phyloP scores from a whole-genome alignment of 805 yeast species.

The Debaryomyces hansenii region DNA sequence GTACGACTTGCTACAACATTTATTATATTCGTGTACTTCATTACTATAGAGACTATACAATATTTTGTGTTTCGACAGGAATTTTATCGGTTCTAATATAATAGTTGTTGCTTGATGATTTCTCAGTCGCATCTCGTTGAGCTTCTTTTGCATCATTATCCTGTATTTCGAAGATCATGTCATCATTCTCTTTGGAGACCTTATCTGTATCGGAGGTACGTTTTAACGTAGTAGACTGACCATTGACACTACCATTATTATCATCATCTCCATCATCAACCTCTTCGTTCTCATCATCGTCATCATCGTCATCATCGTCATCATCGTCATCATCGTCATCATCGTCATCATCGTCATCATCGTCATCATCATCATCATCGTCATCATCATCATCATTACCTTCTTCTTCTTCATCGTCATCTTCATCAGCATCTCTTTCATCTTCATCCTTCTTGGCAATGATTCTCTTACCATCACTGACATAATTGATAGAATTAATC shows the following conservation, averaged over 20 bases:
- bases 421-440: constrained; percentile 29
- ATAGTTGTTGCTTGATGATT: not conserved
- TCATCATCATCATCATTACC: constrained; percentile 40
- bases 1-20: too few species aligned
- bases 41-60: constrained; percentile 4
- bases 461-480: constrained; percentile 16
- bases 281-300: constrained; percentile 4
- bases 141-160: constrained; percentile 11
- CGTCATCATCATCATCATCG: constrained; percentile 39
- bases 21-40: too few species aligned
- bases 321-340: constrained; percentile 34
- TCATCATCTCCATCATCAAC: not conserved
- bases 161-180: constrained; percentile 23
- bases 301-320: constrained; percentile 12
- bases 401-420: constrained; percentile 33
- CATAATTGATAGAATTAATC: constrained; percentile 27
- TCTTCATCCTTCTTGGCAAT: constrained; percentile 5
- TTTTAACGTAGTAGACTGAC: not conserved
- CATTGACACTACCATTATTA: not conserved
- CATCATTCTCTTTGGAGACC: not conserved
- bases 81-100: constrained; percentile 1
- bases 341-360: constrained; percentile 38
- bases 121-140: not conserved
- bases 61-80: constrained; percentile 16
- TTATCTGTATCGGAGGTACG: not conserved